Percentiles rank a stretch among this genome's conserved stretches.
phyloP scores from a whole-genome alignment of 805 yeast genomes.

The Saccharomycopsis capsularis region DNA sequence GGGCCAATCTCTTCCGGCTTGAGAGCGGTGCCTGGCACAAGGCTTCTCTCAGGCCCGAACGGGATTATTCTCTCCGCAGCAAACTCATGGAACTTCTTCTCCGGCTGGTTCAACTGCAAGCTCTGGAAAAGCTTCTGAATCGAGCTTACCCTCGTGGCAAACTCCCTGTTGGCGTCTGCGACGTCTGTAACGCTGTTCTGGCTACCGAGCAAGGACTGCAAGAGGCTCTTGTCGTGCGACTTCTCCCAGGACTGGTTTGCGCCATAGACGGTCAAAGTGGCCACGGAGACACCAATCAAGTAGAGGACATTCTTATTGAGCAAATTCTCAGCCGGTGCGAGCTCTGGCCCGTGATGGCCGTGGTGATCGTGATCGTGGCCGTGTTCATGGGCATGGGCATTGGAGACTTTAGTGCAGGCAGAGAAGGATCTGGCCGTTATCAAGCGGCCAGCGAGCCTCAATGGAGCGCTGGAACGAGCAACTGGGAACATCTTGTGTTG shows the following conservation, averaged over 20 bases:
- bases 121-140: constrained; percentile 12
- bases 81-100: constrained; percentile 19
- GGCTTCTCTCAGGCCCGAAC: constrained; percentile 16
- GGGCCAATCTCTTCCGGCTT: constrained; percentile 16
- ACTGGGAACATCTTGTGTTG: not conserved
- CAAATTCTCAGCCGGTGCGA: constrained; percentile 13
- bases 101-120: constrained; percentile 21
- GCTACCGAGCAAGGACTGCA: constrained; percentile 13
- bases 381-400: constrained; percentile 10
- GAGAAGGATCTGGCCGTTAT: constrained; percentile 5
- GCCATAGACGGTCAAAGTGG: constrained; percentile 9
- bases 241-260: constrained; percentile 11
- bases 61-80: constrained; percentile 16
- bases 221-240: constrained; percentile 10
- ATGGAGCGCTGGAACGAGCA: not conserved
- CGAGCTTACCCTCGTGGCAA: constrained; percentile 5
- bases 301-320: constrained; percentile 10
- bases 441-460: not conserved
- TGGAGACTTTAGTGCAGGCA: not conserved
- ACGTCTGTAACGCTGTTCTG: constrained; percentile 5
- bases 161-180: not conserved
- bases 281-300: constrained; percentile 10
- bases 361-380: constrained; percentile 10
- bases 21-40: constrained; percentile 17
- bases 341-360: constrained; percentile 20